Conservation (phyloP, 257 asterid genomes). For the Haberlea rhodopensis region DNA sequence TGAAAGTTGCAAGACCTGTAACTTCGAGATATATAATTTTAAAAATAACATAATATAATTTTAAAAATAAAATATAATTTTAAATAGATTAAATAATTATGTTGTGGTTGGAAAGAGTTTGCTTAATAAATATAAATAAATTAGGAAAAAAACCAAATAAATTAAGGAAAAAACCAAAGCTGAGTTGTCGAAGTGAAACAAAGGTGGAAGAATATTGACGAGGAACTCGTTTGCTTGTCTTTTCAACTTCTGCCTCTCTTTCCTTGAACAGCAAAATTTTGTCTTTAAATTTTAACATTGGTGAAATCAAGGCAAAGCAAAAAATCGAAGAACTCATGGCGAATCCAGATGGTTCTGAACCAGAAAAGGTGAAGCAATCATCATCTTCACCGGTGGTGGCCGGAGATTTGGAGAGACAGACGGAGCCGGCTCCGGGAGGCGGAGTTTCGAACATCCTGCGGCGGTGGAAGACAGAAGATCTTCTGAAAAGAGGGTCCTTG, state of each 20-base stretch:
- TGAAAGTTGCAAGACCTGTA: too few species aligned
- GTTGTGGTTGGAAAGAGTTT: too few species aligned
- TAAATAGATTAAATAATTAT: too few species aligned
- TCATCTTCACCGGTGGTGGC: background rate
- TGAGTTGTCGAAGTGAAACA: too few species aligned
- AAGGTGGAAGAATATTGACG: background rate
- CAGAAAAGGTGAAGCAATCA: background rate
- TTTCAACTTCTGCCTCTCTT: background rate
- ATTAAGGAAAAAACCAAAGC: too few species aligned
- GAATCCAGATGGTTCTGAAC: background rate
- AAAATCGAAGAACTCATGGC: background rate
- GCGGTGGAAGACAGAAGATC: slow-evolving; percentile 63
- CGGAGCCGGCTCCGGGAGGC: slow-evolving; percentile 22
- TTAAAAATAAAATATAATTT: too few species aligned
- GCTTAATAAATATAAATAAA: too few species aligned
- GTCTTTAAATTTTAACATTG: background rate
- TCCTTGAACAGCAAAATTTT: background rate
- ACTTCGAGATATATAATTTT: too few species aligned
- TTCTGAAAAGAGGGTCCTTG: slow-evolving; percentile 41
- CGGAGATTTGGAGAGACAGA: slow-evolving; percentile 47
- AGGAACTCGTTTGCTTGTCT: background rate
- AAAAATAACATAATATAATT: too few species aligned
- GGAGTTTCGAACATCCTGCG: slow-evolving; percentile 30
- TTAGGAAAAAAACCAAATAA: too few species aligned
- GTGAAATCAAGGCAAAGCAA: too few species aligned